Evolutionary conservation across 768 basidiomycete genomes (phyloP).

Genomic region (Thelephora aurantiotincta): DNA sequence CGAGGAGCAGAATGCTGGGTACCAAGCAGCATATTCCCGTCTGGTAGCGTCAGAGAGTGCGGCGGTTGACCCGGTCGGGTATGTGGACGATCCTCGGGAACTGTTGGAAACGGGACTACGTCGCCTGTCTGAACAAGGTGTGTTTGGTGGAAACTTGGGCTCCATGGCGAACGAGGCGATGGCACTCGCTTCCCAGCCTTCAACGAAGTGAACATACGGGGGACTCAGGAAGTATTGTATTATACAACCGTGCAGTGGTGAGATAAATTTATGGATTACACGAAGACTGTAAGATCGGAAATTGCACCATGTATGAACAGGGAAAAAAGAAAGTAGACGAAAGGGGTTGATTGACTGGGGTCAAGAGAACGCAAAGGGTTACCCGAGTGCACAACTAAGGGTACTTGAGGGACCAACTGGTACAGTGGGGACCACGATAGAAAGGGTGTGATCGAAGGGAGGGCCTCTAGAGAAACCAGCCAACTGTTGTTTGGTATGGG

Average conservation of each 20-base stretch:
- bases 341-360: too few relatives aligned
- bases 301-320: too few relatives aligned
- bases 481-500: background rate
- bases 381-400: background rate
- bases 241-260: too few relatives aligned
- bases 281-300: too few relatives aligned
- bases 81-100: constrained; percentile 15
- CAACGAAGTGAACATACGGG: too few relatives aligned
- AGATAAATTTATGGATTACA: too few relatives aligned
- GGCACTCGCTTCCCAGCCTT: too few relatives aligned
- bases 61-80: constrained; percentile 22
- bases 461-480: background rate
- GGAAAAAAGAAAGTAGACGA: too few relatives aligned
- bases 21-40: constrained; percentile 89
- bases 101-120: constrained; percentile 14
- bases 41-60: constrained; percentile 49
- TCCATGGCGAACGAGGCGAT: background rate
- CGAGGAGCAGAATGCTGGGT: constrained; percentile 82
- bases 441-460: background rate
- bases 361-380: background rate
- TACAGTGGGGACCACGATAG: background rate
- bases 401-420: background rate
- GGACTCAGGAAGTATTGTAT: too few relatives aligned
- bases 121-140: constrained; percentile 7
- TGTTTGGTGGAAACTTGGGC: background rate